Base-by-base conservation (phyloP, 1,139 yeast genomes). In the Saccharomyces hybrid region DNA sequence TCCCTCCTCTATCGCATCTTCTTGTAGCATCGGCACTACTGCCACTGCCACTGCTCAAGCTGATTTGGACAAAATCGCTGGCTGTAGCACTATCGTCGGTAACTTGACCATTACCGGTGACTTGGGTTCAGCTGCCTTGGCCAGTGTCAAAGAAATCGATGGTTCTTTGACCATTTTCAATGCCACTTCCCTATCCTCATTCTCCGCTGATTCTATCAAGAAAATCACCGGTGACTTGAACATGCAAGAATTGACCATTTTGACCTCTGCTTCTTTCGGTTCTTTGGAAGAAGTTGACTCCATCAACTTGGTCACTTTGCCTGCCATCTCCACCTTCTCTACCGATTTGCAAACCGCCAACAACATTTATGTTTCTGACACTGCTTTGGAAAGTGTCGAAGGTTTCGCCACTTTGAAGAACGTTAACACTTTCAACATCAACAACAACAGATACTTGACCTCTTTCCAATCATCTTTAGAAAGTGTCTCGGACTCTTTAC, bases 51-150 rank as follows among this genome's bases (percentile, higher is more conserved):
- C 95, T 58, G 82, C 84, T 51, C 89, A 91, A 72, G 69, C 87
- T 44, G 91, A 89, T 64, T 82, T 93, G 70, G 95, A 88, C 67
- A 70, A 74, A 48, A 80, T 88, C 60, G 75, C 88, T 55, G 78
- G 83, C 51, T 93, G 99, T 83, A 74, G 81, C 51, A 87, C 91
- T 60, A 81, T 93, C 63, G 81, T 80, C 61, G 99, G 97, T 78
- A 86, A 86, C 71, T 76, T 93, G 68, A 74, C 78, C 73, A 78
- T 93, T 70, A 71, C 81, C 59, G 90, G 91, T 76, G 73, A 71
- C 12, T 51, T 85, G 56, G 83, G 82, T 64, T 65, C 80, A 58
- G 82, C 85, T 65, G 79, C 81, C 58, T 72, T 83, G 66, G 77
- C 79, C 63, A 80, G 80, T 59, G 82, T 84, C 62, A 75, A 86